Evolutionary conservation across 2,329 filamentous ascomycete species (phyloP).

Genomic region (Elsinoe perseae): DNA sequence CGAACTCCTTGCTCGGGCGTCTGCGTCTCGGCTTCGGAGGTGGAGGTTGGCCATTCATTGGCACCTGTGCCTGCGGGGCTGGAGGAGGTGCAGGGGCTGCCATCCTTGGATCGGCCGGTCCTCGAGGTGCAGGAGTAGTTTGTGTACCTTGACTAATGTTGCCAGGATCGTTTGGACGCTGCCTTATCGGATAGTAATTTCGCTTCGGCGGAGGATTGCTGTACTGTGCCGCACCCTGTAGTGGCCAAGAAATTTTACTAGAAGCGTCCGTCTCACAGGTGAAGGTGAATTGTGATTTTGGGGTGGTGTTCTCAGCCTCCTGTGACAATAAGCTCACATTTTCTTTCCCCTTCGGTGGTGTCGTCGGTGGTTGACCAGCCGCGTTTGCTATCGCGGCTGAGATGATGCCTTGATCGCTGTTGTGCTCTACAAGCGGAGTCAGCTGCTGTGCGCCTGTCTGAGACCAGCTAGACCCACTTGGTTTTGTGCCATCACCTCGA

Average conservation of each 20-base stretch:
- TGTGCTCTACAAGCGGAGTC: conserved; percentile 8
- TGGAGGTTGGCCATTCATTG: conserved; percentile 34
- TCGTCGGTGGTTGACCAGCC: conserved; percentile 54
- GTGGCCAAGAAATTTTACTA: conserved; percentile 68
- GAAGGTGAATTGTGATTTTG: conserved; percentile 90
- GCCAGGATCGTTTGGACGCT: conserved; percentile 11
- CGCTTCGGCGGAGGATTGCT: conserved; percentile 12
- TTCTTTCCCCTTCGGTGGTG: conserved; percentile 58
- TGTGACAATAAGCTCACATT: conserved; percentile 72
- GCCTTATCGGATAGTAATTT: conserved; percentile 16
- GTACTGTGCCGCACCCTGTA: conserved; percentile 37
- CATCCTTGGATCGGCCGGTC: conserved; percentile 11
- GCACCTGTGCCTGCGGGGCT: conserved; percentile 29
- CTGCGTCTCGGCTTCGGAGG: conserved; percentile 53
- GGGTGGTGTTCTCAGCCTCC: conserved; percentile 57
- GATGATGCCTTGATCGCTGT: conserved; percentile 59
- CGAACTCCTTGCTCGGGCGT: conserved; percentile 60
- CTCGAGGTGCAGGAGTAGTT: conserved; percentile 23
- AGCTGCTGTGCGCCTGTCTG: not conserved
- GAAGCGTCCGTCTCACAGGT: conserved; percentile 87
- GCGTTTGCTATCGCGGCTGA: conserved; percentile 87
- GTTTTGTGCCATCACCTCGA: conserved; percentile 20
- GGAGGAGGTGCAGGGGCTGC: conserved; percentile 21
- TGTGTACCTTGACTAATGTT: conserved; percentile 24
- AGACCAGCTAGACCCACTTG: conserved; percentile 14